Conservation (phyloP, 1,284 basidiomycete genomes). For the Clitocybe nebularis region DNA sequence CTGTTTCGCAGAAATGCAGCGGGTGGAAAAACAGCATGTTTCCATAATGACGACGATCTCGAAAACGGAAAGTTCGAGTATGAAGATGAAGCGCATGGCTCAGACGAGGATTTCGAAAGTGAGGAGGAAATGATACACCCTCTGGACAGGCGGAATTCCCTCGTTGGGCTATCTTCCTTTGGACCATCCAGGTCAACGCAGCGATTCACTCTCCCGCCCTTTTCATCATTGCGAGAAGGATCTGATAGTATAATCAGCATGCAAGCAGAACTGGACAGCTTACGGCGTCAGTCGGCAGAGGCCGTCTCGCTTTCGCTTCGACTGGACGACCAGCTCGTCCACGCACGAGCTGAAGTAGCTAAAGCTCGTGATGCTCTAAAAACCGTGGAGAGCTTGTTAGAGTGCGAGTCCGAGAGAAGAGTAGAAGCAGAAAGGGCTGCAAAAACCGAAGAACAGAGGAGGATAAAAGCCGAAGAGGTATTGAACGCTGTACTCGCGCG, state of each 20-base stretch:
- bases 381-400: conserved; percentile 50
- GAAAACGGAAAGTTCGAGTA: conserved; percentile 21
- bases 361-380: conserved; percentile 49
- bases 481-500: conserved; percentile 26
- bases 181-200: conserved; percentile 23
- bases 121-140: conserved; percentile 51
- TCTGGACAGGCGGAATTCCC: conserved; percentile 31
- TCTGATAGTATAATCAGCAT: conserved; percentile 46
- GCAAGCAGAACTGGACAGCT: conserved; percentile 54
- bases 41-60: conserved; percentile 21
- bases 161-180: conserved; percentile 23
- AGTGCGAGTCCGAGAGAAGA: conserved; percentile 54
- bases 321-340: conserved; percentile 61
- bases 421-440: conserved; percentile 52
- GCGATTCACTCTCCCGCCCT: conserved; percentile 28
- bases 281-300: conserved; percentile 62
- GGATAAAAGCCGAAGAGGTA: conserved; percentile 49
- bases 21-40: conserved; percentile 6
- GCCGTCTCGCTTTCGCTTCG: conserved; percentile 56
- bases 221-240: conserved; percentile 27
- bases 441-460: conserved; percentile 46
- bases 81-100: conserved; percentile 31
- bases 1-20: background rate
- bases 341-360: conserved; percentile 55
- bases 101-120: conserved; percentile 53